Conservation (phyloP, 2,329 filamentous ascomycete genomes). For the Cytospora piceicola region DNA sequence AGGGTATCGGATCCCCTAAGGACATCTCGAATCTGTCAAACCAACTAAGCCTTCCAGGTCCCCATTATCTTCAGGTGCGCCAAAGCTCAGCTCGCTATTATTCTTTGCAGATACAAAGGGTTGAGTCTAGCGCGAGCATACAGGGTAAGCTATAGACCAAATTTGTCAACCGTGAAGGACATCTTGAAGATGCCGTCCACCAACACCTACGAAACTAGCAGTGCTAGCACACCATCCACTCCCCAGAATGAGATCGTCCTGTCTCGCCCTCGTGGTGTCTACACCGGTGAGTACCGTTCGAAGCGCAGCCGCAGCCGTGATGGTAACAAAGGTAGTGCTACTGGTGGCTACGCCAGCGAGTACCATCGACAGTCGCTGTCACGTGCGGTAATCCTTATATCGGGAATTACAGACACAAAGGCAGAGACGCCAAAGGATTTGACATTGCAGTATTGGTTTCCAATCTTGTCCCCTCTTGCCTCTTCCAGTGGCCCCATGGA, state of each 20-base stretch:
- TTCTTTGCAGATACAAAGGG: not conserved
- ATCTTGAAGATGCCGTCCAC: not conserved
- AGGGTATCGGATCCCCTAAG: not conserved
- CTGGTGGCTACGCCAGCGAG: not conserved
- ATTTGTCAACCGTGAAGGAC: not conserved
- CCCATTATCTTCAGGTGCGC: not conserved
- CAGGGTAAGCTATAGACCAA: not conserved
- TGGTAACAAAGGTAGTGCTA: not conserved
- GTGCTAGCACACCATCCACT: not conserved
- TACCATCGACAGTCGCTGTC: not conserved
- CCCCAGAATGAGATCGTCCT: not conserved
- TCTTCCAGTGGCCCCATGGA: slow-evolving; percentile 1
- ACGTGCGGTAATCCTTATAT: not conserved
- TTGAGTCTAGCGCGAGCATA: not conserved
- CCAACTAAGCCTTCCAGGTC: not conserved
- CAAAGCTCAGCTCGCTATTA: not conserved
- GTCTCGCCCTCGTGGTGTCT: not conserved
- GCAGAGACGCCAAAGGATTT: not conserved
- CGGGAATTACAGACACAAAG: not conserved
- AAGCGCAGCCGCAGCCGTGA: not conserved
- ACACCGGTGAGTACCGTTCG: slow-evolving; percentile 6
- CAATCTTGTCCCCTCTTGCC: not conserved
- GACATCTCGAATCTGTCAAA: not conserved
- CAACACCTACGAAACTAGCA: not conserved
- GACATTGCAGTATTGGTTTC: slow-evolving; percentile 1